Evolutionary conservation across 2,329 filamentous ascomycete genomes (phyloP).

Genomic region (Cordyceps sp.): DNA sequence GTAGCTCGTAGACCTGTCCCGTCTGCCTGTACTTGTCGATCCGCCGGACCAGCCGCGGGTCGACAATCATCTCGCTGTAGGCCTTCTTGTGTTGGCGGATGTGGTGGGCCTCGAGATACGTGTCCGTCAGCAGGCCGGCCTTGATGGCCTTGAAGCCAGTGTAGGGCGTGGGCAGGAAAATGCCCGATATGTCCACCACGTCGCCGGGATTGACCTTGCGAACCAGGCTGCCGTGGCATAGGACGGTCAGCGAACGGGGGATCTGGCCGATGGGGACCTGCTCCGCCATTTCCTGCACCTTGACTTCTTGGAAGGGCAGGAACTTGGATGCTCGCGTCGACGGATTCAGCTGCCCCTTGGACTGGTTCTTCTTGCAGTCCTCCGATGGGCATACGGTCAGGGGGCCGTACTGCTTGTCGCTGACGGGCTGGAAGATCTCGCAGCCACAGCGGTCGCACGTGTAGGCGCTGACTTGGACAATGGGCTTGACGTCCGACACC

Average conservation of each 20-base stretch:
- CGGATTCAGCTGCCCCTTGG: constrained; percentile 83
- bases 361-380: constrained; percentile 81
- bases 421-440: constrained; percentile 94
- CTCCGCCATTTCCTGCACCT: constrained; percentile 98
- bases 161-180: constrained; percentile 93
- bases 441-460: constrained; percentile 92
- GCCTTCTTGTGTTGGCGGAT: constrained; percentile 96
- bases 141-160: constrained; percentile 98
- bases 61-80: constrained; percentile 81
- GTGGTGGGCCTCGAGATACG: constrained; percentile 87
- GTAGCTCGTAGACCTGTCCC: constrained; percentile 87
- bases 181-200: constrained; percentile 81
- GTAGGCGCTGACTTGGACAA: constrained; percentile 95
- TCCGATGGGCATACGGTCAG: constrained; percentile 72
- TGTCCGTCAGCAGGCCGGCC: constrained; percentile 90
- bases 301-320: constrained; percentile 92
- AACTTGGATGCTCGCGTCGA: constrained; percentile 97
- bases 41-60: constrained; percentile 60
- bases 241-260: constrained; percentile 73
- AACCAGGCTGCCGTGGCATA: constrained; percentile 76
- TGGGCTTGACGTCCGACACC: constrained; percentile 94
- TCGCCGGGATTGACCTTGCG: constrained; percentile 85
- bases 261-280: constrained; percentile 98
- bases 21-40: constrained; percentile 75
- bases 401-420: constrained; percentile 78